Evolutionary conservation across 2,329 filamentous ascomycete genomes (phyloP).

Genomic region (Ceratocystis cubensis): DNA sequence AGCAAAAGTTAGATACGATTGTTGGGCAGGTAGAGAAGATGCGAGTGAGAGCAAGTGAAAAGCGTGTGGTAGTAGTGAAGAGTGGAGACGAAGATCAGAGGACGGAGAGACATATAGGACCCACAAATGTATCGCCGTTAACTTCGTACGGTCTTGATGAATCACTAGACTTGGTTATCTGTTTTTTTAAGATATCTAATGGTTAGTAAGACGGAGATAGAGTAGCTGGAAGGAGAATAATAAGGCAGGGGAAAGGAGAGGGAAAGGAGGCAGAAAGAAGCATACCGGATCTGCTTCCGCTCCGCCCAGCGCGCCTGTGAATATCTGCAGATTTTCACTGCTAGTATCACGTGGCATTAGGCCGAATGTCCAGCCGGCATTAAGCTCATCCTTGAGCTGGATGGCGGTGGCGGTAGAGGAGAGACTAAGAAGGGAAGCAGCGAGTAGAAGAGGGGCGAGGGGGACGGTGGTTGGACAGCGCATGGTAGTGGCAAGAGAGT

Average conservation of each 20-base stretch:
- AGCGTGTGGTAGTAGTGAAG: conserved; percentile 5
- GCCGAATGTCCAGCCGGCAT: conserved; percentile 30
- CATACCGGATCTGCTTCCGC: conserved; percentile 25
- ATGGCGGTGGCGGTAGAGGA: conserved; percentile 19
- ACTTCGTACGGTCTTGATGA: conserved; percentile 33
- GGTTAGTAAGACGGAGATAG: neutral
- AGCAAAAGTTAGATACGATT: neutral
- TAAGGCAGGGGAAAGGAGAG: neutral
- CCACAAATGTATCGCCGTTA: conserved; percentile 35
- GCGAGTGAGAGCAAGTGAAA: neutral
- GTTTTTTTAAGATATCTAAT: neutral
- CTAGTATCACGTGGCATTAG: conserved; percentile 27
- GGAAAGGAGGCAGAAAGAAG: neutral
- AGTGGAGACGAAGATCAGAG: neutral
- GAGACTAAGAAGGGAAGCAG: conserved; percentile 9
- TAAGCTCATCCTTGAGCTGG: conserved; percentile 28
- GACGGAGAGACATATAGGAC: conserved; percentile 20
- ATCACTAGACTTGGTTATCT: conserved; percentile 34
- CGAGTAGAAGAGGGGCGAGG: neutral
- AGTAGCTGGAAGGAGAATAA: neutral
- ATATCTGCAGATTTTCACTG: conserved; percentile 32
- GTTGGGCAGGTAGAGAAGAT: neutral
- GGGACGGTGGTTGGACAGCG: neutral
- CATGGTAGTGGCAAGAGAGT: neutral
- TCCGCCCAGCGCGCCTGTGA: conserved; percentile 32